Conservation (phyloP, 306 rosid species). For the Crotalaria pallida region DNA sequence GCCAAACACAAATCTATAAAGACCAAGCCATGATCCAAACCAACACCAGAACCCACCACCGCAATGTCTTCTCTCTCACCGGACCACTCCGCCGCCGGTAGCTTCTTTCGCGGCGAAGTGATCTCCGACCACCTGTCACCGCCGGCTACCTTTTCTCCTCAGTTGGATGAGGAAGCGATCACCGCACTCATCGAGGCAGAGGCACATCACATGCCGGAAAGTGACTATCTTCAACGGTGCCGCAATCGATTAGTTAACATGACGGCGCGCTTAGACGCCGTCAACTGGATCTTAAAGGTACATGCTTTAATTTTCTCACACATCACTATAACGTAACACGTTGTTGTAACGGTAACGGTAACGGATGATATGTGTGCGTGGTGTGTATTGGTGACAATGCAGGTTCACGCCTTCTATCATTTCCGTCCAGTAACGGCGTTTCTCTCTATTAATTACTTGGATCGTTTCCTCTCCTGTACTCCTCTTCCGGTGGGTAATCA, state of each 20-base stretch:
- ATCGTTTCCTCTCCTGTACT: conserved; percentile 60
- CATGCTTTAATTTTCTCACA: no score
- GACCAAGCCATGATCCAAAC: conserved; percentile 32
- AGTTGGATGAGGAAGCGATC: conserved; percentile 1
- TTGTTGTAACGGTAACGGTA: not conserved
- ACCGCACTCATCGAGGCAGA: conserved; percentile 21
- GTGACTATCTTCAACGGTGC: conserved; percentile 34
- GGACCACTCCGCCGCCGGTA: conserved; percentile 4
- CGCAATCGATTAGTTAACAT: conserved; percentile 36
- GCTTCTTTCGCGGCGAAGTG: conserved; percentile 19
- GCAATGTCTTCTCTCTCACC: conserved; percentile 30
- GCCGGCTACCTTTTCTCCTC: no score
- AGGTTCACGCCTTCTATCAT: conserved; percentile 46
- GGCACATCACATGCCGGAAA: conserved; percentile 34
- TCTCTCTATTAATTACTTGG: conserved; percentile 68
- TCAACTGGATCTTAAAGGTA: conserved; percentile 75
- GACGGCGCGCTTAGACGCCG: conserved; percentile 53
- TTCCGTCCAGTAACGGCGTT: conserved; percentile 64
- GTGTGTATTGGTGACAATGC: conserved; percentile 16
- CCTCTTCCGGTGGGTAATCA: conserved; percentile 56
- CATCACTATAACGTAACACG: no score
- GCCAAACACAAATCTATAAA: conserved; percentile 28
- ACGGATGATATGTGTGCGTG: no score
- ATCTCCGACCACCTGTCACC: conserved; percentile 2
- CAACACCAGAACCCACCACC: not conserved